Evolutionary conservation across 78 protist genomes (phyloP).

Genomic region (Pelomyxa schiedti): DNA sequence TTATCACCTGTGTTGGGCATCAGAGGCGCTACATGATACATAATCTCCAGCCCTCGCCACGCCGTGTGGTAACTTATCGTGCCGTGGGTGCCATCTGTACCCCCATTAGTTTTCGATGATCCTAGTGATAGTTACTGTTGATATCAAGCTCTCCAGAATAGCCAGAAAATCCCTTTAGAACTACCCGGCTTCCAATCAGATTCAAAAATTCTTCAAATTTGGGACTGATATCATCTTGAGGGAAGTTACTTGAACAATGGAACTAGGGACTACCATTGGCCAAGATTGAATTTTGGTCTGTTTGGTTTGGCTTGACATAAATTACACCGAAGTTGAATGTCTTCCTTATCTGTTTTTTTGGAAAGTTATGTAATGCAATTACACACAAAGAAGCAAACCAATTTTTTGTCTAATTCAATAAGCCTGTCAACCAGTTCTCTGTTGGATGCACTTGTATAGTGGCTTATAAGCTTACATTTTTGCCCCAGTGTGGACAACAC

Average conservation of each 20-base stretch:
- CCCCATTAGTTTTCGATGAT: too few species aligned
- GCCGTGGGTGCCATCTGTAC: slow-evolving; percentile 23
- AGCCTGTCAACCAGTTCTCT: too few species aligned
- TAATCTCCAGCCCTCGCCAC: slow-evolving; percentile 32
- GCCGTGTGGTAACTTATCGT: slow-evolving; percentile 36
- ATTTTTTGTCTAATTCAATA: too few species aligned
- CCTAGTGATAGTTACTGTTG: neutral
- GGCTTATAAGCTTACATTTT: too few species aligned
- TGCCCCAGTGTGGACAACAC: too few species aligned
- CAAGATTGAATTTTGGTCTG: slow-evolving; percentile 23
- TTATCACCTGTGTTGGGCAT: slow-evolving; percentile 44
- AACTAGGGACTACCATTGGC: slow-evolving; percentile 5
- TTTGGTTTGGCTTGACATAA: slow-evolving; percentile 27
- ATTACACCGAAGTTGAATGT: slow-evolving; percentile 49
- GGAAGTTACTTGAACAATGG: neutral
- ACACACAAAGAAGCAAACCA: too few species aligned
- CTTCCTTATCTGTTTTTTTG: too few species aligned
- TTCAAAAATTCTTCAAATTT: slow-evolving; percentile 35
- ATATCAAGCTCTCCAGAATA: slow-evolving; percentile 60
- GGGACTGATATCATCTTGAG: slow-evolving; percentile 5
- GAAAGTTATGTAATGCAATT: too few species aligned
- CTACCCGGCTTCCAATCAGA: slow-evolving; percentile 36
- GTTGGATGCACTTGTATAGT: too few species aligned
- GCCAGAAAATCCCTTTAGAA: slow-evolving; percentile 39
- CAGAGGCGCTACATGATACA: slow-evolving; percentile 69